These are phyloP conservation scores for Colletotrichum sp. DNA, from an alignment of 2,329 filamentous ascomycete genomes.

Conservation along the genomic window DNA sequence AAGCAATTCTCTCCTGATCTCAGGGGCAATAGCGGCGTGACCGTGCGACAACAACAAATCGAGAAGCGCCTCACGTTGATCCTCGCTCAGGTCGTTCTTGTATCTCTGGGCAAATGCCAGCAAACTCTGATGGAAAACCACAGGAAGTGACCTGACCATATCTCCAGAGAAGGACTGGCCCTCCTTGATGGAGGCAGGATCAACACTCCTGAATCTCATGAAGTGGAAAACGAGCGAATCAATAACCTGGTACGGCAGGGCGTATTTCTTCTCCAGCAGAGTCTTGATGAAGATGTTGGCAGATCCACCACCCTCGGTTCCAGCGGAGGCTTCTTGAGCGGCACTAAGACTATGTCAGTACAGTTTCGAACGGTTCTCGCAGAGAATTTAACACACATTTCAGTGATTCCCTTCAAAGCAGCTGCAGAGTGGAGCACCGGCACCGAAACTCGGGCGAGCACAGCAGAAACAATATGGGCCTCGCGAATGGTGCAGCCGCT, in stretches of 20 bases:
- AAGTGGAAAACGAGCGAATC: constrained; percentile 98
- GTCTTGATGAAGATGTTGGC: constrained; percentile 96
- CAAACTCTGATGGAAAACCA: constrained; percentile 95
- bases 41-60: constrained; percentile 86
- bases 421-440: constrained; percentile 93
- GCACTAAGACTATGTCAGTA: constrained; percentile 44
- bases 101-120: constrained; percentile 94
- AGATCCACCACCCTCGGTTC: constrained; percentile 86
- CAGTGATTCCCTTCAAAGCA: constrained; percentile 88
- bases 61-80: constrained; percentile 88
- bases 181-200: constrained; percentile 60
- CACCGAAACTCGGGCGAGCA: constrained; percentile 83
- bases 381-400: constrained; percentile 59
- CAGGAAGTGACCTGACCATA: constrained; percentile 72
- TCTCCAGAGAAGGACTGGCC: constrained; percentile 52
- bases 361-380: not conserved
- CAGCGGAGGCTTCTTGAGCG: constrained; percentile 83
- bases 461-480: constrained; percentile 88
- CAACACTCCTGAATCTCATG: constrained; percentile 79
- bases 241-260: constrained; percentile 91
- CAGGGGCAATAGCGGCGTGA: constrained; percentile 87
- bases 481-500: constrained; percentile 91
- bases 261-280: constrained; percentile 95
- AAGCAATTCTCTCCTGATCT: constrained; percentile 86
- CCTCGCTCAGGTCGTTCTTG: constrained; percentile 94